These are phyloP conservation scores for sorghum (Sorghum bicolor) DNA, from an alignment of 176 grass and related monocot genomes.

Conservation along the genomic window Sorghum_bicolor_NCBIv3 NC_012873.2:62226501-62227000, in stretches of 20 bases:
- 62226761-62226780: not conserved
- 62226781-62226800: not conserved
- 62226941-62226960: not conserved
- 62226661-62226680: slow-evolving; percentile 60
- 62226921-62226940: not conserved
- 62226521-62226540: slow-evolving; percentile 14
- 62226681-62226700: slow-evolving; percentile 95
- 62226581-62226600: slow-evolving; percentile 94
- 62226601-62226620: slow-evolving; percentile 86
- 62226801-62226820: not conserved
- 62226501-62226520: slow-evolving; percentile 45
- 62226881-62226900: not conserved
- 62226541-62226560: slow-evolving; percentile 24
- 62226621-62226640: slow-evolving; percentile 86
- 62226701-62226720: slow-evolving; percentile 68
- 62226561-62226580: slow-evolving; percentile 45
- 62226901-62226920: not conserved
- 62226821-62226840: not conserved
- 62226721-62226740: not conserved
- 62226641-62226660: slow-evolving; percentile 52
- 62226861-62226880: not conserved
- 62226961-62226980: too few species aligned
- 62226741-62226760: not conserved
- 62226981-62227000: too few species aligned
- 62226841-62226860: not conserved